Evolutionary conservation across 176 grass and related monocot genomes (phyloP).

Genomic region (Canna indica): DNA sequence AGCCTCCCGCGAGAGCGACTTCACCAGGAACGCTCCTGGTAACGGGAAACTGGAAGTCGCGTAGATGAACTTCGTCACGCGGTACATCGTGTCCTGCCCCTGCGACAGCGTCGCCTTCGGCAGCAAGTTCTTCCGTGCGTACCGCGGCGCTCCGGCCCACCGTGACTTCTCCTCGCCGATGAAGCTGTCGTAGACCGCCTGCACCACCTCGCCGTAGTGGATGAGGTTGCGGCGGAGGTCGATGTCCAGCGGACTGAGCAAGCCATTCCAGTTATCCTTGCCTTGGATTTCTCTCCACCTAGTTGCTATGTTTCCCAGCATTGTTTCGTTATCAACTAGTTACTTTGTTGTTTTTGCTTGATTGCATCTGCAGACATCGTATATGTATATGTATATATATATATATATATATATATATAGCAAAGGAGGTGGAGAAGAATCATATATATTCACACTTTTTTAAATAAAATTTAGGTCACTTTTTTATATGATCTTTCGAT

Average conservation of each 20-base stretch:
- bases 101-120: conserved; percentile 35
- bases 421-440: too few relatives aligned
- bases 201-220: conserved; percentile 61
- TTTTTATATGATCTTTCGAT: too few relatives aligned
- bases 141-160: conserved; percentile 62
- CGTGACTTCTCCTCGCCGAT: conserved; percentile 66
- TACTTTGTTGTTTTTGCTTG: too few relatives aligned
- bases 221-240: conserved; percentile 68
- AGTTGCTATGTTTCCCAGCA: conserved; percentile 46
- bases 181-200: conserved; percentile 63
- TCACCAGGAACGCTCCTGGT: conserved; percentile 69
- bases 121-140: conserved; percentile 42
- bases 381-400: too few relatives aligned
- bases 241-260: conserved; percentile 51
- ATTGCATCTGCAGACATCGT: too few relatives aligned
- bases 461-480: too few relatives aligned
- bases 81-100: conserved; percentile 44
- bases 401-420: too few relatives aligned
- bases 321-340: too few relatives aligned
- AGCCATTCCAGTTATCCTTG: conserved; percentile 53
- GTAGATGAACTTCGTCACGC: conserved; percentile 74
- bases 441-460: too few relatives aligned
- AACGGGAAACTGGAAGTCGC: conserved; percentile 58
- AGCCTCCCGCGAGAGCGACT: conserved; percentile 33
- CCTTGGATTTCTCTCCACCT: conserved; percentile 75